These are phyloP conservation scores for Amylocystis lapponica DNA, from an alignment of 768 basidiomycete genomes.

Conservation along the genomic window DNA sequence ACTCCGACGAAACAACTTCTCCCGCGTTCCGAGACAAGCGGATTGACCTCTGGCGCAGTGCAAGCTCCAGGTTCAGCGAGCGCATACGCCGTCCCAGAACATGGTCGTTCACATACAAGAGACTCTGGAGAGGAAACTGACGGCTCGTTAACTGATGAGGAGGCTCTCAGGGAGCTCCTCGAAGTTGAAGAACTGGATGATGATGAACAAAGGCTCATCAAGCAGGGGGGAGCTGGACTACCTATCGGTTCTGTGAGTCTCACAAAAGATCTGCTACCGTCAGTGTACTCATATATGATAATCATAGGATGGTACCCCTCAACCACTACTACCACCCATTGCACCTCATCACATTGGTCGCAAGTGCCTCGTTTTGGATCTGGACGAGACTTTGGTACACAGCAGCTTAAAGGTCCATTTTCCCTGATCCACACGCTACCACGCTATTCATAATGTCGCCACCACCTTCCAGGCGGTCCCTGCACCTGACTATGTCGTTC, in stretches of 20 bases:
- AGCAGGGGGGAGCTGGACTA: conserved; percentile 89
- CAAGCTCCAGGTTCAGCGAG: conserved; percentile 85
- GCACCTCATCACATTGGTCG: conserved; percentile 76
- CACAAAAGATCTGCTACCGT: background rate
- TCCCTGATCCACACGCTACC: background rate
- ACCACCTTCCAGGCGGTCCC: conserved; percentile 50
- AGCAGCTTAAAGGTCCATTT: conserved; percentile 87
- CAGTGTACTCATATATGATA: background rate
- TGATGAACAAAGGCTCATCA: conserved; percentile 84
- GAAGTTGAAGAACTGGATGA: conserved; percentile 66
- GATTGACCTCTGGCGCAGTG: conserved; percentile 85
- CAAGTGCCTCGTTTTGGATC: conserved; percentile 93
- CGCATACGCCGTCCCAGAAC: conserved; percentile 19
- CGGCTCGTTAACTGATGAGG: conserved; percentile 60
- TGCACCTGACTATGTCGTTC: conserved; percentile 87
- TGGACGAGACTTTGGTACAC: conserved; percentile 95
- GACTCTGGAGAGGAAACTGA: conserved; percentile 48
- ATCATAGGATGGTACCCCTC: conserved; percentile 73
- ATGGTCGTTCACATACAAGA: conserved; percentile 30
- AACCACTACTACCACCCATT: conserved; percentile 84
- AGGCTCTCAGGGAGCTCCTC: conserved; percentile 47
- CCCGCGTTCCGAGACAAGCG: conserved; percentile 74
- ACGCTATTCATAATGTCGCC: background rate
- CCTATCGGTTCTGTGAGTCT: conserved; percentile 80
- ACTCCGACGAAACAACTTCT: conserved; percentile 42